Percentiles rank a stretch among this genome's conserved stretches.
Conservation (phyloP, 2,329 filamentous ascomycete genomes). For the Drechslerella dactyloides region DNA sequence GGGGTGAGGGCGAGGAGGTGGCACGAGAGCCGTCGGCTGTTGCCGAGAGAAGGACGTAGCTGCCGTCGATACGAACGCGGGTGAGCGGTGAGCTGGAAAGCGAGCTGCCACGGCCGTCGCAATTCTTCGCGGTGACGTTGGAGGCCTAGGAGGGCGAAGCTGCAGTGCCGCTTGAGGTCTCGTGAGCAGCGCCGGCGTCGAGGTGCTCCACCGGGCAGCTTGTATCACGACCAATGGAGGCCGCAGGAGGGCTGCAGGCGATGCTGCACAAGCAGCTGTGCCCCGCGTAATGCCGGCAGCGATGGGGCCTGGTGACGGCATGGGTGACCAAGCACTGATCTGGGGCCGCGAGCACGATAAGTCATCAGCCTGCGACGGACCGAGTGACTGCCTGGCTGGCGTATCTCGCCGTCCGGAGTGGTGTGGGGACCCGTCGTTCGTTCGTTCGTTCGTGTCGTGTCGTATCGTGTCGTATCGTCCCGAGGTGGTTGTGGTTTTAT, state of each 20-base stretch:
- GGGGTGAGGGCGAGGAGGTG: no score
- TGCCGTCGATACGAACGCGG: conserved; percentile 5
- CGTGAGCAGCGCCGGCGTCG: conserved; percentile 28
- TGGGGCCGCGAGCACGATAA: conserved; percentile 40
- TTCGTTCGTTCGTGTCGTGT: no score
- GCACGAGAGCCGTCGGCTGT: neutral
- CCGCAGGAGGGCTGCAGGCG: conserved; percentile 24
- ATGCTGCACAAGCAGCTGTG: conserved; percentile 24
- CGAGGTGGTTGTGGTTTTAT: no score
- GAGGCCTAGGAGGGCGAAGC: conserved; percentile 6
- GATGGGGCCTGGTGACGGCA: conserved; percentile 29
- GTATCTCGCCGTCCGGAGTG: conserved; percentile 22
- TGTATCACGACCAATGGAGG: conserved; percentile 19
- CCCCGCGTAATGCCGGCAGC: conserved; percentile 45
- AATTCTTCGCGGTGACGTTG: conserved; percentile 30
- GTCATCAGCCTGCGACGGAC: conserved; percentile 32
- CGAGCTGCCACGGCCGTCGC: conserved; percentile 25
- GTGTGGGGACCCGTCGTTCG: conserved; percentile 23
- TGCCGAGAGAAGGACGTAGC: conserved; percentile 15
- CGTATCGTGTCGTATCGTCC: no score
- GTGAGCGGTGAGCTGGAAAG: conserved; percentile 27
- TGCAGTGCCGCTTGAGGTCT: conserved; percentile 26
- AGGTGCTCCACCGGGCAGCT: conserved; percentile 24
- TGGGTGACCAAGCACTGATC: conserved; percentile 49
- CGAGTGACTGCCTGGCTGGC: conserved; percentile 15